Conservation (phyloP, 805 yeast species). For the Kuraishia cidri region DNA sequence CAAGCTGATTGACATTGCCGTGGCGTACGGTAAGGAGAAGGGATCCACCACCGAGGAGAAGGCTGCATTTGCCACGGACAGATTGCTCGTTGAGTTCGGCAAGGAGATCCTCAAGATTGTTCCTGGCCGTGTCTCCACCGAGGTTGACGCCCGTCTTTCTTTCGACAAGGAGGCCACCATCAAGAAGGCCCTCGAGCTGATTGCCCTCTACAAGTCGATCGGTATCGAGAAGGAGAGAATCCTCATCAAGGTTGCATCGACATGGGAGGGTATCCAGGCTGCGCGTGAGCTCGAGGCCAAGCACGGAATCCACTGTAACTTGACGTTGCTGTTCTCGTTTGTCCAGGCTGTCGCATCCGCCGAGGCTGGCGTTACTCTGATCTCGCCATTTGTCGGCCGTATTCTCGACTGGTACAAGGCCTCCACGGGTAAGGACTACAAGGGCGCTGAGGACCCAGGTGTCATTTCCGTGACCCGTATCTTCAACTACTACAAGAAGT, state of each 20-base stretch:
- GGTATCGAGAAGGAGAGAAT: slow-evolving; percentile 89
- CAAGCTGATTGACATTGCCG: slow-evolving; percentile 82
- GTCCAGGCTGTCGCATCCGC: slow-evolving; percentile 99
- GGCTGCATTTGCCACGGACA: slow-evolving; percentile 81
- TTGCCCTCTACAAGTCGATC: slow-evolving; percentile 72
- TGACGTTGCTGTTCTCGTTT: slow-evolving; percentile 90
- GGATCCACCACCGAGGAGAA: slow-evolving; percentile 53
- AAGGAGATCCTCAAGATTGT: slow-evolving; percentile 85
- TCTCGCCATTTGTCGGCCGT: slow-evolving; percentile 99
- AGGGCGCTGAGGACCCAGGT: slow-evolving; percentile 88
- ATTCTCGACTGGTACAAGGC: slow-evolving; percentile 98
- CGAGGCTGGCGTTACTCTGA: slow-evolving; percentile 91
- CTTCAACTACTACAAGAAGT: slow-evolving; percentile 97
- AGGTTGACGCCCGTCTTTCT: slow-evolving; percentile 97
- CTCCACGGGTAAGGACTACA: slow-evolving; percentile 80
- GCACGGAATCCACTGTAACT: slow-evolving; percentile 88
- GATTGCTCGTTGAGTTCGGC: slow-evolving; percentile 94
- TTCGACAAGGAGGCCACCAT: slow-evolving; percentile 92
- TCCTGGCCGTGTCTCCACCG: slow-evolving; percentile 99
- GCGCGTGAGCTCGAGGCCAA: slow-evolving; percentile 90
- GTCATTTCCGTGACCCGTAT: slow-evolving; percentile 81
- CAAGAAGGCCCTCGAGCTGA: slow-evolving; percentile 88
- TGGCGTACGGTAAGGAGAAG: slow-evolving; percentile 69
- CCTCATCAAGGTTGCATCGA: slow-evolving; percentile 93
- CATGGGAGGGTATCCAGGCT: slow-evolving; percentile 99